These are phyloP conservation scores for Carex sylvatica DNA, from an alignment of 202 grass and related monocot species.

Conservation along the genomic window DNA sequence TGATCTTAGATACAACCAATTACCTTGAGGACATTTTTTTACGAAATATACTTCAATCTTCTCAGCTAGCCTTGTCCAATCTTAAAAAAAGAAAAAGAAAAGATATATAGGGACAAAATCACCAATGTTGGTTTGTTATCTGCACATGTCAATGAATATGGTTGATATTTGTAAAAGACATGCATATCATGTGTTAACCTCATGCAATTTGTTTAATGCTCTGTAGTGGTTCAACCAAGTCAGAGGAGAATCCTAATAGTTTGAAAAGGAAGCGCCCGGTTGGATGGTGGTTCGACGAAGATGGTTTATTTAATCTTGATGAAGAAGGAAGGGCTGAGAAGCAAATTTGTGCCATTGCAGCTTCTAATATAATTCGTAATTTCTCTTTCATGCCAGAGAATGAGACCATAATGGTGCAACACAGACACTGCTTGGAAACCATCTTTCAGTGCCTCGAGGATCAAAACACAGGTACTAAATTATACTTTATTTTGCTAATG, in stretches of 20 bases:
- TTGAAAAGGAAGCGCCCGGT: conserved; percentile 46
- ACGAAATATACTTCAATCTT: no score
- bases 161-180: neutral
- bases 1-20: neutral
- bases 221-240: conserved; percentile 47
- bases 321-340: conserved; percentile 87
- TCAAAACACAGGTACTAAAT: conserved; percentile 62
- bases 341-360: conserved; percentile 82
- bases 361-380: conserved; percentile 95
- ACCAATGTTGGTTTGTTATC: conserved; percentile 1
- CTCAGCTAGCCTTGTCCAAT: no score
- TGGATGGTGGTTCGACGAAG: conserved; percentile 85
- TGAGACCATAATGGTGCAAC: conserved; percentile 88
- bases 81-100: no score
- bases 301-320: conserved; percentile 88
- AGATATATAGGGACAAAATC: no score
- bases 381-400: conserved; percentile 99
- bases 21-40: no score
- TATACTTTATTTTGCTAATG: conserved; percentile 1
- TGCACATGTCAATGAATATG: conserved; percentile 17
- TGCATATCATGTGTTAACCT: neutral
- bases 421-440: conserved; percentile 95
- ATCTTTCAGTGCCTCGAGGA: conserved; percentile 94
- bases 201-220: conserved; percentile 2
- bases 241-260: conserved; percentile 26